phyloP scores from a whole-genome alignment of 441 rosid genomes.

The Arabidopsis lyrata region DNA sequence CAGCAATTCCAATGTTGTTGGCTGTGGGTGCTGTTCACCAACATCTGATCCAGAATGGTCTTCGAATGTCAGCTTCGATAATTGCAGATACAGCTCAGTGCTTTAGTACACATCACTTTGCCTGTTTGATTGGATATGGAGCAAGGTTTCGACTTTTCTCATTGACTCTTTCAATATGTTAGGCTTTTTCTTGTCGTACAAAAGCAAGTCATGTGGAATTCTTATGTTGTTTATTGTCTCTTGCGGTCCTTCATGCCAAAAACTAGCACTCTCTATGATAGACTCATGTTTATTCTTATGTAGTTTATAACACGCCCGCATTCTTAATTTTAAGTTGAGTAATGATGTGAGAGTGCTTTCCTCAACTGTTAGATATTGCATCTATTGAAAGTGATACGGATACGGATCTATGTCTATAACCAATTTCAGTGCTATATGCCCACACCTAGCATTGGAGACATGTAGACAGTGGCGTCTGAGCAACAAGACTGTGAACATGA shows the following conservation, averaged over 20 bases:
- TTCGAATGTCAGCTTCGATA: slow-evolving; percentile 95
- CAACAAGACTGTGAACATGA: slow-evolving; percentile 92
- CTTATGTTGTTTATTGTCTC: slow-evolving; percentile 13
- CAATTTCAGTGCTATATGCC: slow-evolving; percentile 86
- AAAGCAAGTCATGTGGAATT: slow-evolving; percentile 29
- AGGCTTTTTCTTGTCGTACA: slow-evolving; percentile 9
- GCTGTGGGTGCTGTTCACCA: slow-evolving; percentile 99
- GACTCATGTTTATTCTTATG: slow-evolving; percentile 18
- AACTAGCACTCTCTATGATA: slow-evolving; percentile 15
- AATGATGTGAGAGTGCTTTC: slow-evolving; percentile 18
- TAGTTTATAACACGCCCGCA: not conserved
- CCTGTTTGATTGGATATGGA: slow-evolving; percentile 98
- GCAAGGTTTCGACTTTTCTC: slow-evolving; percentile 75
- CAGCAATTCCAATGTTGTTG: slow-evolving; percentile 94
- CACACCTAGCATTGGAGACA: slow-evolving; percentile 95
- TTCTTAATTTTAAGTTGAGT: slow-evolving; percentile 17
- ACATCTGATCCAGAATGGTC: slow-evolving; percentile 97
- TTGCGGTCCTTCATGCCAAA: slow-evolving; percentile 15
- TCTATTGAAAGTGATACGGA: slow-evolving; percentile 7
- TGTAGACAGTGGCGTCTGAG: slow-evolving; percentile 99
- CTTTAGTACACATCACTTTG: slow-evolving; percentile 99
- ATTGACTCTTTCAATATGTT: slow-evolving; percentile 2
- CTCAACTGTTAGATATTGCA: not conserved
- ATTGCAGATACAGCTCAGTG: slow-evolving; percentile 99
- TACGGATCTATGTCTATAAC: slow-evolving; percentile 39